phyloP scores from a whole-genome alignment of 2,329 filamentous ascomycete species.

The Didymella pomorum region DNA sequence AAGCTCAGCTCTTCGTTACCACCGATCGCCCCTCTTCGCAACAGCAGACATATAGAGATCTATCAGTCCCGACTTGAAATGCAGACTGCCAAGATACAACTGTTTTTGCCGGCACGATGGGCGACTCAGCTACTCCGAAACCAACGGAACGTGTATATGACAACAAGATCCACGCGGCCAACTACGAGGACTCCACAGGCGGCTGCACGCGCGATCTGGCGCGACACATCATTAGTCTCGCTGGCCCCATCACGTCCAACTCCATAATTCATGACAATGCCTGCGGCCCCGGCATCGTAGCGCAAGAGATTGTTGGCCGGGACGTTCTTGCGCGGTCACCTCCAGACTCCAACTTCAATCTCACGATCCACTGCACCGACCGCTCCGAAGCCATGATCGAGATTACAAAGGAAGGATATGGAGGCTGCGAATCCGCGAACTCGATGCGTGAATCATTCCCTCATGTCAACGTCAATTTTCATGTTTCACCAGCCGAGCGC shows the following conservation, averaged over 20 bases:
- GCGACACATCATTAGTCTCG: not conserved
- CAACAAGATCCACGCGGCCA: not conserved
- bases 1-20: conserved; percentile 8
- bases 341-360: not conserved
- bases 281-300: not conserved
- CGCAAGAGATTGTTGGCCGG: not conserved
- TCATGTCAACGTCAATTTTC: not conserved
- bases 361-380: not conserved
- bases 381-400: not conserved
- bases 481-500: conserved; percentile 8
- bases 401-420: not conserved
- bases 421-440: not conserved
- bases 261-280: not conserved
- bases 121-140: not conserved
- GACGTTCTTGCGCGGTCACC: not conserved
- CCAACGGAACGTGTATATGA: not conserved
- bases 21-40: not conserved
- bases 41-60: not conserved
- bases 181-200: not conserved
- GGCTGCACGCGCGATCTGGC: not conserved
- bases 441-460: not conserved
- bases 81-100: not conserved
- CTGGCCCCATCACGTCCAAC: not conserved
- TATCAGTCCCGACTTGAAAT: not conserved
- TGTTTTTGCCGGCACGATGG: not conserved